A percentile compares a stretch with the other conserved stretches of the same genome.
Conservation (phyloP, 2,329 filamentous ascomycete genomes). For the Leptographium lundbergii region DNA sequence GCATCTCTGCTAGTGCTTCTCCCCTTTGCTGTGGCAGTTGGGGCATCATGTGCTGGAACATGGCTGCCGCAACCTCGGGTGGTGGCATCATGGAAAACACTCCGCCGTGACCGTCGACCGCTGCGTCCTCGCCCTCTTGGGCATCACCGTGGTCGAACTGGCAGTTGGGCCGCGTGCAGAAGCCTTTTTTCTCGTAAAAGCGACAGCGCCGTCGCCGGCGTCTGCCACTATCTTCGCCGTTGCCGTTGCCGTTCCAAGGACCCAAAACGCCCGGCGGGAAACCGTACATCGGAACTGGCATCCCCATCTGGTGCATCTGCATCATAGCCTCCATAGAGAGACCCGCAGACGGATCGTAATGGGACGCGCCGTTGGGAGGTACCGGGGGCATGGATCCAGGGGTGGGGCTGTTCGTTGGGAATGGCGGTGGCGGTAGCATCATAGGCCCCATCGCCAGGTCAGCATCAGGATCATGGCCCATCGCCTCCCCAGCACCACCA, state of each 20-base stretch:
- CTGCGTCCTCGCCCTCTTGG: background rate
- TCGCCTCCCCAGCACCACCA: too few relatives aligned
- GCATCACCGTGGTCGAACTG: conserved; percentile 53
- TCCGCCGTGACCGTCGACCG: background rate
- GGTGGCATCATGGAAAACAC: background rate
- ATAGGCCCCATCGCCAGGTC: background rate
- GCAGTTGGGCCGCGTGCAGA: conserved; percentile 56
- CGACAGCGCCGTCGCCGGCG: conserved; percentile 42
- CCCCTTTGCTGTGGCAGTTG: background rate
- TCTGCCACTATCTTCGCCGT: conserved; percentile 14
- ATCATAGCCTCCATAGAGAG: conserved; percentile 45
- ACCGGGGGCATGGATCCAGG: background rate
- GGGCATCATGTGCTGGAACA: background rate
- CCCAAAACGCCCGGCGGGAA: conserved; percentile 15
- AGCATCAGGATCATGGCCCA: too few relatives aligned
- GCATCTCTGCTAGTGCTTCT: background rate
- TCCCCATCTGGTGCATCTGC: conserved; percentile 42
- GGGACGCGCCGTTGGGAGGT: conserved; percentile 17
- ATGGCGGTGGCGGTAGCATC: background rate
- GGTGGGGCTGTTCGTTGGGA: too few relatives aligned
- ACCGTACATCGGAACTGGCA: conserved; percentile 24
- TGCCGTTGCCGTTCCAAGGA: conserved; percentile 6
- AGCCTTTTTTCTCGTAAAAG: conserved; percentile 62
- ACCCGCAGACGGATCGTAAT: conserved; percentile 38
- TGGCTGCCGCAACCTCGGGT: background rate